A percentile compares a stretch with the other conserved stretches of the same genome.
phyloP scores from a whole-genome alignment of 306 rosid genomes.

The Cucurbita ficifolia region DNA sequence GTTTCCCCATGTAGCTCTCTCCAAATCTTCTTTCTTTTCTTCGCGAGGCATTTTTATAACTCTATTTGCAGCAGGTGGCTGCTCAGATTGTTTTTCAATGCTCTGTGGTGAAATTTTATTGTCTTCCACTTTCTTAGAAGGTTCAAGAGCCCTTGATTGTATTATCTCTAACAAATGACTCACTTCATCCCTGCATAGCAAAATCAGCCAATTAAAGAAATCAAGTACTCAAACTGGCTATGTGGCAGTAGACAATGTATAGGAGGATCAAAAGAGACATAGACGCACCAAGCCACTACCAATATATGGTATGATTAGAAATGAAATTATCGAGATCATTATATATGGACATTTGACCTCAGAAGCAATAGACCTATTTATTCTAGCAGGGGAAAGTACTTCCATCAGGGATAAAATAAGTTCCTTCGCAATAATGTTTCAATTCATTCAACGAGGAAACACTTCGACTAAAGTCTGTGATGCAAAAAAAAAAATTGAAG shows the following conservation, averaged over 20 bases:
- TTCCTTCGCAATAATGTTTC: background rate
- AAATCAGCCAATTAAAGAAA: background rate
- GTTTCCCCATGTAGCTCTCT: conserved; percentile 25
- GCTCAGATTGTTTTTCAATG: conserved; percentile 21
- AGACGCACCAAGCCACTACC: background rate
- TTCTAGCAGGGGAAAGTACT: background rate
- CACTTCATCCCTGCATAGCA: conserved; percentile 52
- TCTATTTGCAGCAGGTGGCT: conserved; percentile 15
- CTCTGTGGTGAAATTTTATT: conserved; percentile 14
- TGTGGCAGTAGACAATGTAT: background rate
- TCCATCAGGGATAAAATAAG: background rate
- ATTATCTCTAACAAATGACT: conserved; percentile 44
- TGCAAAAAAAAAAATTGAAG: background rate
- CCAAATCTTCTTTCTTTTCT: conserved; percentile 28
- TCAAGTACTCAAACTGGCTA: background rate
- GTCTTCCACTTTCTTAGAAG: conserved; percentile 20
- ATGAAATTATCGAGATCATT: background rate
- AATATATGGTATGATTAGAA: background rate
- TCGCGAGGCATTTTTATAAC: conserved; percentile 17
- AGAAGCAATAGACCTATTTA: background rate
- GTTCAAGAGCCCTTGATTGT: conserved; percentile 49
- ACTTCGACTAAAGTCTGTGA: background rate
- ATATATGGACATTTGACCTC: background rate
- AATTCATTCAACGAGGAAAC: background rate
- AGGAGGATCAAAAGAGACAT: background rate